phyloP scores from a whole-genome alignment of 225 moss, liverwort and hornwort species.

The Straminergon stramineum region DNA sequence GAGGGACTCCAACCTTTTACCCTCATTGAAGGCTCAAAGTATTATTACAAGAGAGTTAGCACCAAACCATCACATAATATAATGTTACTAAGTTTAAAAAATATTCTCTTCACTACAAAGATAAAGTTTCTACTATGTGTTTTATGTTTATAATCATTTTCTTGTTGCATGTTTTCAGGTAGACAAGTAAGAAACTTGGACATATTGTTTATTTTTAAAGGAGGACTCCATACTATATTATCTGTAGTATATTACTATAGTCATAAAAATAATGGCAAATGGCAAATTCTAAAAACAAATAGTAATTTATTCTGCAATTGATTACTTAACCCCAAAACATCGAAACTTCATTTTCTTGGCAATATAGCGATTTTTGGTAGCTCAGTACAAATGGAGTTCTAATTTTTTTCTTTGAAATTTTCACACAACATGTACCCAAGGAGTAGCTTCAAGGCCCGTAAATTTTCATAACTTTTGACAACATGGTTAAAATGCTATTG shows the following conservation, averaged over 20 bases:
- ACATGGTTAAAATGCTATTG: no score
- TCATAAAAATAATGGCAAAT: background rate
- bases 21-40: background rate
- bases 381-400: no score
- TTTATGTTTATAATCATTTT: background rate
- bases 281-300: background rate
- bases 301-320: background rate
- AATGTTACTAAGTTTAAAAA: background rate
- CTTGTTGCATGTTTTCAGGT: background rate
- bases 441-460: no score
- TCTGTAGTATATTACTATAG: background rate
- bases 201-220: background rate
- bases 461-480: no score
- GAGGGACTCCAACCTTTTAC: background rate
- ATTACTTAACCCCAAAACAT: no score
- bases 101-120: background rate
- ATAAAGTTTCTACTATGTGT: background rate
- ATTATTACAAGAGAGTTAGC: accelerated
- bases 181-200: no score
- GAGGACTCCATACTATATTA: background rate
- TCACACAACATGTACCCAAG: no score
- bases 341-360: no score
- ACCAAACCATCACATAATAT: background rate
- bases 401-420: no score
- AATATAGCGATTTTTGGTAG: no score